Evolutionary conservation across 139 green algal genomes (phyloP).

Genomic region (Eudorina sp.): DNA sequence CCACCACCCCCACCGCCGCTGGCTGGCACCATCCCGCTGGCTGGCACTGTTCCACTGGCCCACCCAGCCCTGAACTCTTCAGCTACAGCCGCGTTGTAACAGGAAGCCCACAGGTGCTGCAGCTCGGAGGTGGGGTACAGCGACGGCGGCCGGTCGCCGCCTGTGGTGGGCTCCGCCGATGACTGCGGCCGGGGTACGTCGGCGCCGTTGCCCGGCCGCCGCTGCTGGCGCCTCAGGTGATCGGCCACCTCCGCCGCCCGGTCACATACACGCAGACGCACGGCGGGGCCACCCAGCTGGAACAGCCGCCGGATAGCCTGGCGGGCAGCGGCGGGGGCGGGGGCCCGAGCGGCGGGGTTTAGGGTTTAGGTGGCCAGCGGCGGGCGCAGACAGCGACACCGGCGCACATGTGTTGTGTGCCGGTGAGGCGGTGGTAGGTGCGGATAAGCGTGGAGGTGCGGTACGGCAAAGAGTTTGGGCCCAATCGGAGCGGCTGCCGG

Average conservation of each 20-base stretch:
- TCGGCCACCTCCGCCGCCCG: neutral
- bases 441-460: too few species aligned
- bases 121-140: constrained; percentile 17
- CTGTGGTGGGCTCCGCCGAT: too few species aligned
- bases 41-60: too few species aligned
- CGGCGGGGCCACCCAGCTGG: neutral
- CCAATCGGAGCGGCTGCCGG: too few species aligned
- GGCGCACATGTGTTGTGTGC: too few species aligned
- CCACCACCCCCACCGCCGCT: neutral
- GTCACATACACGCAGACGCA: neutral
- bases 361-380: too few species aligned
- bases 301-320: constrained; percentile 27
- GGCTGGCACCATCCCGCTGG: too few species aligned
- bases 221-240: neutral
- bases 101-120: constrained; percentile 17
- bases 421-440: too few species aligned
- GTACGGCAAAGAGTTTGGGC: too few species aligned
- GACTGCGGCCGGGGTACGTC: too few species aligned
- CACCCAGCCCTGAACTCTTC: neutral
- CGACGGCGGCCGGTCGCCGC: neutral
- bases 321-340: neutral
- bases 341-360: too few species aligned
- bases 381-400: too few species aligned
- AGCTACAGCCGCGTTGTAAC: constrained; percentile 22
- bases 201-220: neutral